Base-by-base conservation (phyloP, 2,329 filamentous ascomycete species). In the Penicillium sp. region DNA sequence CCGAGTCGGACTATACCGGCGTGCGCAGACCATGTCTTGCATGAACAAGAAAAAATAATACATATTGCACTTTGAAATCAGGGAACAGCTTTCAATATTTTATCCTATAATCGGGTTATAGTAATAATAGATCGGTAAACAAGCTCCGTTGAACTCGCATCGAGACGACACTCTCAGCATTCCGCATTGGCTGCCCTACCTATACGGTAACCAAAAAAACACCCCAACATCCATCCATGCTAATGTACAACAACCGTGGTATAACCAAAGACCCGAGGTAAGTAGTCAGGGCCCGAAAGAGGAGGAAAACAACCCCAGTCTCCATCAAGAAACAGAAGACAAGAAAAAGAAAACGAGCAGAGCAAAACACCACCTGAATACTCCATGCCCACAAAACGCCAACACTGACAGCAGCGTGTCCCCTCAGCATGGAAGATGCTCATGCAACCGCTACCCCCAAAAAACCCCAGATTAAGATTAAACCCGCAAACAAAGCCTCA, bases 161-260 rank as follows among this genome's bases (percentile, higher is more conserved):
- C n/a, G 13, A 40, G 4, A 40, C 37, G 51, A 55, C 41, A 35
- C n/a, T 22, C 50, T 36, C 22, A 36, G 27, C 33, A 49, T 37
- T 27, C 47, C 39, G 41, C 35, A 56, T 56, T 54, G 37, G 44
- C 31, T 41, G 41, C 49, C 37, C 36, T 56, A 31, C 51, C 37
- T 62, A 31, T 19, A 52, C 14, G 22, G 36, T 18, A 49, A 60
- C 55, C 35, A 55, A 44, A 31, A n/a, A n/a, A 58, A 61, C 62
- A 65, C 60, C 59, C 54, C 54, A 46, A 49, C 52, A 59, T 62
- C 63, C 54, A 64, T 65, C 63, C 54, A 64, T 65, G 63, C 63
- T 66, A 67, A 64, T 66, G 61, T 66, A 67, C 63, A 66, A 58
- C 53, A 36, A 54, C 52, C 62, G 39, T 62, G 63, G 60, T 65